These are phyloP conservation scores for Inga oerstediana DNA, from an alignment of 306 rosid species.

Conservation along the genomic window DNA sequence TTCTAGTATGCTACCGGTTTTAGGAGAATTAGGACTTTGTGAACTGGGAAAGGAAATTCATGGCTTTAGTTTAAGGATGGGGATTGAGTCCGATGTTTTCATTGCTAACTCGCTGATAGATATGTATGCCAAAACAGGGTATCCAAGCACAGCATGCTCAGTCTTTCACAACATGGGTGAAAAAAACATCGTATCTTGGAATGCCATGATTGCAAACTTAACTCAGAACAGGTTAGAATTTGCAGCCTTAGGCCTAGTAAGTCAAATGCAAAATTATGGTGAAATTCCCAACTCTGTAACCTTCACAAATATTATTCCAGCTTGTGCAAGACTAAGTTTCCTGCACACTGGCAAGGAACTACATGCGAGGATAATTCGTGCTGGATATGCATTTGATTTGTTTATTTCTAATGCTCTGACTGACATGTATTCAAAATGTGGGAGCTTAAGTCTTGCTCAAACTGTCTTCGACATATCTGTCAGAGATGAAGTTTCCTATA, in stretches of 20 bases:
- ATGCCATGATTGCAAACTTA: slow-evolving; percentile 85
- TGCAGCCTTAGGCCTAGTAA: slow-evolving; percentile 62
- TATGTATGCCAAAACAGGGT: slow-evolving; percentile 82
- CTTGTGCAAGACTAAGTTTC: slow-evolving; percentile 76
- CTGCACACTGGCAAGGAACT: slow-evolving; percentile 71
- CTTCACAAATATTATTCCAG: slow-evolving; percentile 87
- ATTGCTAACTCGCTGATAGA: slow-evolving; percentile 76
- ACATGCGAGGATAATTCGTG: slow-evolving; percentile 65
- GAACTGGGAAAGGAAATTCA: slow-evolving; percentile 67
- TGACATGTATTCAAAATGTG: slow-evolving; percentile 85
- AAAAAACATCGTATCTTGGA: slow-evolving; percentile 83
- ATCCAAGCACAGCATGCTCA: slow-evolving; percentile 46
- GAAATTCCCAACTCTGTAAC: slow-evolving; percentile 70
- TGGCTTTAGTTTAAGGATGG: slow-evolving; percentile 64
- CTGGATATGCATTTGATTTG: slow-evolving; percentile 57
- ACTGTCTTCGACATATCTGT: slow-evolving; percentile 64
- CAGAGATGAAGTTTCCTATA: slow-evolving; percentile 75
- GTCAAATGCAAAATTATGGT: slow-evolving; percentile 69
- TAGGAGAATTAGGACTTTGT: slow-evolving; percentile 66
- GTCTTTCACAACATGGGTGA: slow-evolving; percentile 60
- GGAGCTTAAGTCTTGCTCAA: slow-evolving; percentile 59
- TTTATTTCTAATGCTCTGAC: slow-evolving; percentile 80
- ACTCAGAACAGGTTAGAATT: slow-evolving; percentile 69
- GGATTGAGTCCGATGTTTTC: slow-evolving; percentile 64
- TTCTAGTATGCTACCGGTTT: slow-evolving; percentile 71